phyloP scores from a whole-genome alignment of 257 asterid species.

The Solanum ossicruentum region DNA sequence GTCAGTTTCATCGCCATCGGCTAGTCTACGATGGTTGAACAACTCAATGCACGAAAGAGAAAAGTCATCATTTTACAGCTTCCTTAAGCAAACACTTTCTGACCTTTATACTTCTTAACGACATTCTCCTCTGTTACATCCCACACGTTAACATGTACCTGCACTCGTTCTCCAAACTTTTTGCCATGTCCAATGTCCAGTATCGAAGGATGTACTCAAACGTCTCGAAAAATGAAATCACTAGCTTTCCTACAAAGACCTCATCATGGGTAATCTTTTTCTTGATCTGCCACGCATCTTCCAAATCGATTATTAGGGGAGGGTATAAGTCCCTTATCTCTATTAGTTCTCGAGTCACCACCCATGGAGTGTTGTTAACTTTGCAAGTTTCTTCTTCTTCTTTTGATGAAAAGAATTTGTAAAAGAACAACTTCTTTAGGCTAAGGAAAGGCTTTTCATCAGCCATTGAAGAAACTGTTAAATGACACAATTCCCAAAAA shows the following conservation, averaged over 20 bases:
- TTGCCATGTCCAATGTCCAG: conserved; percentile 32
- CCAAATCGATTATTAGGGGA: conserved; percentile 8
- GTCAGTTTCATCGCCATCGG: conserved; percentile 30
- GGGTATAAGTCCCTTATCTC: conserved; percentile 34
- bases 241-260: neutral
- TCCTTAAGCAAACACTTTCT: conserved; percentile 11
- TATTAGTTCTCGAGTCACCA: conserved; percentile 10
- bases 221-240: neutral
- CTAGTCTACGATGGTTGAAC: conserved; percentile 4
- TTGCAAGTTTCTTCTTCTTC: conserved; percentile 12
- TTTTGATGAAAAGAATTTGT: conserved; percentile 19
- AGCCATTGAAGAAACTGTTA: neutral
- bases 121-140: conserved; percentile 23
- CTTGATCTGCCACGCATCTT: conserved; percentile 33
- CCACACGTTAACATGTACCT: conserved; percentile 28
- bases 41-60: conserved; percentile 17
- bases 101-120: conserved; percentile 4
- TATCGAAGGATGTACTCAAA: conserved; percentile 31
- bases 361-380: neutral
- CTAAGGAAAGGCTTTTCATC: too few relatives aligned
- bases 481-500: neutral
- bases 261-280: neutral
- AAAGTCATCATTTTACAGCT: conserved; percentile 11
- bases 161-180: conserved; percentile 12
- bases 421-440: neutral